phyloP scores from a whole-genome alignment of 345 rosid genomes.

The Eucalyptus regnans region DNA sequence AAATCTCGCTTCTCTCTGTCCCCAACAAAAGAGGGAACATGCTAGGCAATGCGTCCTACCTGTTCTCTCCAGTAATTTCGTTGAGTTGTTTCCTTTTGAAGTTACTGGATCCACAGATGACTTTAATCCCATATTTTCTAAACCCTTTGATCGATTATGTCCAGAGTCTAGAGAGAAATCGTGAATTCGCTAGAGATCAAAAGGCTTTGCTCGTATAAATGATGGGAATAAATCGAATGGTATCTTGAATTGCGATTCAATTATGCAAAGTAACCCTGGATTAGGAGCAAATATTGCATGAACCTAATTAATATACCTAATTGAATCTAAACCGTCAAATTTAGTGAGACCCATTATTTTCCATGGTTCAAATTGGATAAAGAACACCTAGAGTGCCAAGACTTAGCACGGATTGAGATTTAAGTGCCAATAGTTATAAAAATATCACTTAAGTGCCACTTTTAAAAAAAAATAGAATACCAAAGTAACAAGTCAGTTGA shows the following conservation, averaged over 20 bases:
- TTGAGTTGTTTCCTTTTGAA: not conserved
- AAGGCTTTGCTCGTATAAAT: not conserved
- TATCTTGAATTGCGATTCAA: not conserved
- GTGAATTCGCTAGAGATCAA: not conserved
- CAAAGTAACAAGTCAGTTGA: accelerated
- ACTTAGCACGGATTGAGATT: accelerated
- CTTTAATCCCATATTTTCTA: not conserved
- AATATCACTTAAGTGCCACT: no score
- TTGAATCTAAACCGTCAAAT: not conserved
- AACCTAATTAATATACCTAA: not conserved
- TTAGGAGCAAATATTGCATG: not conserved
- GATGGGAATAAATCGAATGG: not conserved
- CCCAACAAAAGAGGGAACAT: not conserved
- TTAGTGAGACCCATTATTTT: not conserved
- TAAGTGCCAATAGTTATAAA: no score
- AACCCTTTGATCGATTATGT: not conserved
- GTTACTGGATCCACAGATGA: not conserved
- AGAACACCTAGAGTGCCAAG: accelerated
- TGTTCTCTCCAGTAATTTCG: not conserved
- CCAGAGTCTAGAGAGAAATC: not conserved
- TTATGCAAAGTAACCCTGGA: not conserved
- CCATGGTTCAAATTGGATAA: not conserved
- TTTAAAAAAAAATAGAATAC: no score
- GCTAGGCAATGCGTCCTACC: not conserved
- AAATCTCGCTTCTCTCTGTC: not conserved